These are phyloP conservation scores for Mycosphaerelloides madeirae DNA, from an alignment of 2,329 filamentous ascomycete species.

Conservation along the genomic window DNA sequence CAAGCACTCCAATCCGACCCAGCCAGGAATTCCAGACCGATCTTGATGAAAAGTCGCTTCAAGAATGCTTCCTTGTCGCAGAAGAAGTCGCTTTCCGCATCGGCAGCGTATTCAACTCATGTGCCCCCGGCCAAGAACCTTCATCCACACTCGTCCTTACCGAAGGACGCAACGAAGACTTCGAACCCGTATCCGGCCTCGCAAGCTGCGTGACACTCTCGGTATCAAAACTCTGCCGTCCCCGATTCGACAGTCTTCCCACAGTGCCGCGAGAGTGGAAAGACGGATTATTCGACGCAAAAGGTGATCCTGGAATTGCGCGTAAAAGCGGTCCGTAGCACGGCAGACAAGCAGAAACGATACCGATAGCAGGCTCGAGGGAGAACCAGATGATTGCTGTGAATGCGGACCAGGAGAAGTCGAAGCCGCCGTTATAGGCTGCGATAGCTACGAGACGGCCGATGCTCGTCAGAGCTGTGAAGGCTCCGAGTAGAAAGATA, in stretches of 20 bases:
- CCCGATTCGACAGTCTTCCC: background rate
- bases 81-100: conserved; percentile 1
- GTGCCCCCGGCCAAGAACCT: background rate
- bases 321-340: conserved; percentile 12
- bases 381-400: conserved; percentile 13
- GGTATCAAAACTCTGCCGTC: background rate
- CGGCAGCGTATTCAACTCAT: conserved; percentile 4
- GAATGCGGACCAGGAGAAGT: conserved; percentile 11
- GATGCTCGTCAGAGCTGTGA: conserved; percentile 11
- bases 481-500: conserved; percentile 13
- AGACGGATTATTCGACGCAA: conserved; percentile 1
- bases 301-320: conserved; percentile 5
- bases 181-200: background rate
- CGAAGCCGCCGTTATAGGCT: conserved; percentile 1
- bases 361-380: conserved; percentile 13
- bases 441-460: conserved; percentile 11
- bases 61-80: background rate
- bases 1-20: too few species aligned
- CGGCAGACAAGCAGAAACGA: conserved; percentile 14
- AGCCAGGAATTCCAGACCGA: too few species aligned
- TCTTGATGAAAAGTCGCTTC: too few species aligned
- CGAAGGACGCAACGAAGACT: conserved; percentile 2
- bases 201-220: conserved; percentile 4
- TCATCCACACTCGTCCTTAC: conserved; percentile 3
- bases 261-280: too few species aligned